Base-by-base conservation (phyloP, 1,139 yeast species). In the Nakaseomyces uthaithaninus region DNA sequence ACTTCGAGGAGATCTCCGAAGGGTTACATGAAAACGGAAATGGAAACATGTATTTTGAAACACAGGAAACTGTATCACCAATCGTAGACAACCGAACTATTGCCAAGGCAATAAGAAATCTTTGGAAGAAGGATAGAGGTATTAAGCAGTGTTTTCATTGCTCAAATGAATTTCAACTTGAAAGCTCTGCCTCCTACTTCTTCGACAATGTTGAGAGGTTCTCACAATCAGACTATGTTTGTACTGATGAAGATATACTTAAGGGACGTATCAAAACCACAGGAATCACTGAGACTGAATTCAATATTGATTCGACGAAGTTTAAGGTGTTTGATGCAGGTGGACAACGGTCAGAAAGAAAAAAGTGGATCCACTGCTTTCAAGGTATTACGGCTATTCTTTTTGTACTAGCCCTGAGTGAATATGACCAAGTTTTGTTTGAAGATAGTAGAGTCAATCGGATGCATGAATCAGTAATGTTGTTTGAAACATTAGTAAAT, bases 341-440 rank as follows among this genome's bases (percentile, higher is more conserved):
- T 38, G 99, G 99, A 2, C 98, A 91, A 64, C 68, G 96, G 52
- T 79, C 91, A 1, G 96, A 87, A 64, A 76, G 96, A 41, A 85
- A 85, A 56, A 87, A 87, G 61, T 87, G 98, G 98, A 84, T 91
- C 46, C 95, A 89, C 59, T 85, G 95, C 57, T 91, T 93, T 63
- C 94, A 89, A 55, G 86, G 84, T 49, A 87, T 91, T 42, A 83
- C 95, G 0, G 86, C 94, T 1, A 80, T 93, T 1, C 63, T 91
- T 27, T 91, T 87, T 62, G 95, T 91, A n/a, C 74, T 84, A 20
- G 96, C 97, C 0, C 78, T 87, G 26, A 78, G 87, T 36, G 98
- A 91, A 63, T 91, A 85, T 59, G 97, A 91, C 63, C 95, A 91
- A 62, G 79, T 74, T 67, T 64, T 91, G 36, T 85, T 84, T 65